A percentile compares a stretch with the other conserved stretches of the same genome.
These are phyloP conservation scores for Euphorbia corollata DNA, from an alignment of 441 rosid genomes.

Conservation along the genomic window DNA sequence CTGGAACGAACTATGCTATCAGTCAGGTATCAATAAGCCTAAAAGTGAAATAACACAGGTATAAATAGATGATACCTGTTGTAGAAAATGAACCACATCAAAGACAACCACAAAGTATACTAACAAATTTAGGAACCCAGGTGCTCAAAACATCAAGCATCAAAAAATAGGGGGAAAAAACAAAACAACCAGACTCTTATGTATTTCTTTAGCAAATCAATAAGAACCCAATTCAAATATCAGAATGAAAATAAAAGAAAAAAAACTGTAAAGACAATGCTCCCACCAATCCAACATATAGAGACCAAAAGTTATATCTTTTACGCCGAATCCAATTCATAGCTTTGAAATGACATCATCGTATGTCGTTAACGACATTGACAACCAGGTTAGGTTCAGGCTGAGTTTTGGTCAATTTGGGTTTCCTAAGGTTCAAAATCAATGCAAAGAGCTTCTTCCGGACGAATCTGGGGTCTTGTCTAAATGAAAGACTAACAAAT, in stretches of 20 bases:
- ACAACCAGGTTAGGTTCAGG: no score
- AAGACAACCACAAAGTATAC: constrained; percentile 74
- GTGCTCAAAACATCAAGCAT: neutral
- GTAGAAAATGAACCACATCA: constrained; percentile 78
- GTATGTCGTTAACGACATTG: no score
- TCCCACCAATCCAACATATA: constrained; percentile 99
- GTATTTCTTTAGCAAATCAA: neutral
- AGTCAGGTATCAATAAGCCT: no score
- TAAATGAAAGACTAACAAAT: no score
- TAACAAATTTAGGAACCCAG: constrained; percentile 35
- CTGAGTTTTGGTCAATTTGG: no score
- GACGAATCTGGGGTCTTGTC: no score
- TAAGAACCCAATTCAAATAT: neutral
- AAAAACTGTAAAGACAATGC: constrained; percentile 94
- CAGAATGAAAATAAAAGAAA: neutral
- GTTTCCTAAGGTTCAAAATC: no score
- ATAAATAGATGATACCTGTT: constrained; percentile 44
- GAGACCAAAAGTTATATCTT: constrained; percentile 94
- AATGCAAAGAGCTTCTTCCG: no score
- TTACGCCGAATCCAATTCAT: constrained; percentile 52
- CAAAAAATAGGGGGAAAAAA: no score
- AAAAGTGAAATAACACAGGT: no score
- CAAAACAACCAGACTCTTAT: neutral
- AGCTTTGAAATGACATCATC: no score
- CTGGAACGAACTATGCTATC: no score